Conservation (phyloP, 2,329 filamentous ascomycete species). For the Ascochyta clinopodiicola region DNA sequence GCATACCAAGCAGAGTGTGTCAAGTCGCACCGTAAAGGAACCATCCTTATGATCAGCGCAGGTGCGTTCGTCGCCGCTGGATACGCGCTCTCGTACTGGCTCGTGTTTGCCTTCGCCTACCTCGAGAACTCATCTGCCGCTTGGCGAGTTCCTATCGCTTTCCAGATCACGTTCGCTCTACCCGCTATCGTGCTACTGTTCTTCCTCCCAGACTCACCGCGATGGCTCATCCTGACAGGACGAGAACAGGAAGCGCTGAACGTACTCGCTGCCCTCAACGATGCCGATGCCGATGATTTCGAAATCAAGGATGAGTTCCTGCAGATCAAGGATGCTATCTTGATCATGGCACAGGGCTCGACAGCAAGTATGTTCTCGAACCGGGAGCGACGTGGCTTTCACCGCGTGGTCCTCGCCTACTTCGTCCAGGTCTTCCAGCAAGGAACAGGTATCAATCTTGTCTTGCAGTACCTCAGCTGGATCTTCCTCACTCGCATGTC, state of each 20-base stretch:
- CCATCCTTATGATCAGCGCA: constrained; percentile 57
- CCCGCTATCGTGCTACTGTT: constrained; percentile 61
- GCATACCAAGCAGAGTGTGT: constrained; percentile 60
- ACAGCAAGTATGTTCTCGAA: constrained; percentile 34
- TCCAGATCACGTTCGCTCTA: constrained; percentile 64
- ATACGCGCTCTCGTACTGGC: constrained; percentile 60
- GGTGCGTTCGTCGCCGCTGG: constrained; percentile 59
- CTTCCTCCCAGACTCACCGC: constrained; percentile 63
- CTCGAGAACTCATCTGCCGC: constrained; percentile 38
- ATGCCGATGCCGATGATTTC: constrained; percentile 31
- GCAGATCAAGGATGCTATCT: constrained; percentile 44
- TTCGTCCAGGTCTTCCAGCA: constrained; percentile 55
- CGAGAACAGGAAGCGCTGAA: constrained; percentile 54
- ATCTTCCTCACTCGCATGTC: constrained; percentile 62
- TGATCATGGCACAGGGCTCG: constrained; percentile 40
- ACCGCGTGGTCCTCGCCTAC: constrained; percentile 52
- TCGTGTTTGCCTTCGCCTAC: constrained; percentile 60
- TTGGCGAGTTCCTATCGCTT: constrained; percentile 64
- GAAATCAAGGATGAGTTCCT: constrained; percentile 51
- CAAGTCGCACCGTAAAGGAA: constrained; percentile 53
- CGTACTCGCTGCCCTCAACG: constrained; percentile 42
- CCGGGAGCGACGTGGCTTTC: constrained; percentile 49
- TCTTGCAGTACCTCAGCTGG: constrained; percentile 52
- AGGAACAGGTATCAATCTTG: constrained; percentile 42
- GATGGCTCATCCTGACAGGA: constrained; percentile 65